Base-by-base conservation (phyloP, 2,329 filamentous ascomycete species). In the Ascochyta lentis region DNA sequence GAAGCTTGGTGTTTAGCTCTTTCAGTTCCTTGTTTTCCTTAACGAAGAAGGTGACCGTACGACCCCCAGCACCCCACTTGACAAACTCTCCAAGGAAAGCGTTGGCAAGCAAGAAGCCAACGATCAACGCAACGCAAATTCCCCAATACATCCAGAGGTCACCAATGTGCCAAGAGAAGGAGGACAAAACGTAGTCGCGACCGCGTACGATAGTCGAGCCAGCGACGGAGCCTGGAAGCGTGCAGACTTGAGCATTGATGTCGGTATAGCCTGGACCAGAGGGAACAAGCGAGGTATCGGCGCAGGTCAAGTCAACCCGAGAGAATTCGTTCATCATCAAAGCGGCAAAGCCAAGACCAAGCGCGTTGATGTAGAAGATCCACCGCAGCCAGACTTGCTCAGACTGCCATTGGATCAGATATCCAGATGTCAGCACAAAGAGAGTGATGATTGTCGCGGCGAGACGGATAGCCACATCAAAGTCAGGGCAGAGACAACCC, bases 301-400 rank as follows among this genome's bases (percentile, higher is more conserved):
- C 85, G 68, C 92, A 96, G 0, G 83, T 86, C 71, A 96, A 79
- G 26, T 87, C 81, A 38, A 90, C 80, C 10, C 84, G 78, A 33
- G 83, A 81, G 67, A 96, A 96, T 69, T 96, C 92, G 67, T 96
- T 96, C 66, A 90, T 86, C 90, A 96, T 95, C 76, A 96, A 76
- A 2, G 86, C 80, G 10, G 88, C 84, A 70, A 96, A 96, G 0
- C 87, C 85, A 2, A 95, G 81, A 41, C 90, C 91, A 2, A 96
- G 81, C 1, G 90, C 90, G 59, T 95, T 88, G 42, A 94, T 79
- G 70, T 91, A 95, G 74, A 89, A 90, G 58, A 96, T 85, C 91
- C 91, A 96, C 60, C 88, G 82, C 66, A 89, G 89, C 90, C 91
- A 96, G 0, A 88, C 86, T 64, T 92, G 88, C 65, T 90, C 85